Percentiles rank a stretch among this genome's conserved stretches.
Evolutionary conservation across 805 yeast species (phyloP).

Genomic region (Saccharomycopsis malanga): DNA sequence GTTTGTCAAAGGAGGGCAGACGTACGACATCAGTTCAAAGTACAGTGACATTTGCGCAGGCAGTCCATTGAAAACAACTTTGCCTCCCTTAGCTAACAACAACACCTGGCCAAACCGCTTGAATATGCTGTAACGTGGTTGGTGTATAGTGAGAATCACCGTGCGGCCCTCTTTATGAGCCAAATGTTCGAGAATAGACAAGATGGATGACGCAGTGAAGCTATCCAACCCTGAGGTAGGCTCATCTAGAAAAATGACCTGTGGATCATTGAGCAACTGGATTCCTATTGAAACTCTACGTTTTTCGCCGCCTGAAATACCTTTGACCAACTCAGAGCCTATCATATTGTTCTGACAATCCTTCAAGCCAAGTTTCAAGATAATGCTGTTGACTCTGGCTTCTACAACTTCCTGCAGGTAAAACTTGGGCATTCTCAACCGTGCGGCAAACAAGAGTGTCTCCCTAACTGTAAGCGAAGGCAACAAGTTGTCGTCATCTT

Average conservation of each 20-base stretch:
- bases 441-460: slow-evolving; percentile 67
- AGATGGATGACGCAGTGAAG: slow-evolving; percentile 63
- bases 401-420: slow-evolving; percentile 37
- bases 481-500: slow-evolving; percentile 67
- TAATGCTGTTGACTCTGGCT: slow-evolving; percentile 45
- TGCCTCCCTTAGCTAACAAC: slow-evolving; percentile 66
- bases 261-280: slow-evolving; percentile 67
- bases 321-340: slow-evolving; percentile 54
- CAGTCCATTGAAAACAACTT: slow-evolving; percentile 60
- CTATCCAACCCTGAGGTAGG: slow-evolving; percentile 88
- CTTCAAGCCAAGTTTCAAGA: slow-evolving; percentile 57
- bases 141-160: slow-evolving; percentile 73
- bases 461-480: slow-evolving; percentile 72
- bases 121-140: slow-evolving; percentile 67
- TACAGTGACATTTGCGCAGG: slow-evolving; percentile 40
- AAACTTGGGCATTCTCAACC: slow-evolving; percentile 47
- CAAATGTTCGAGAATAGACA: slow-evolving; percentile 50
- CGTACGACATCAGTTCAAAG: slow-evolving; percentile 42
- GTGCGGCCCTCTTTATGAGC: slow-evolving; percentile 54
- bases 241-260: slow-evolving; percentile 69
- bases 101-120: slow-evolving; percentile 62
- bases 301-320: slow-evolving; percentile 75
- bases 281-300: slow-evolving; percentile 78
- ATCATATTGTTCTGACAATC: slow-evolving; percentile 74
- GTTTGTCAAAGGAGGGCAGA: slow-evolving; percentile 55